phyloP scores from a whole-genome alignment of 352 stramenopile species.

The Phytophthora pistaciae region DNA sequence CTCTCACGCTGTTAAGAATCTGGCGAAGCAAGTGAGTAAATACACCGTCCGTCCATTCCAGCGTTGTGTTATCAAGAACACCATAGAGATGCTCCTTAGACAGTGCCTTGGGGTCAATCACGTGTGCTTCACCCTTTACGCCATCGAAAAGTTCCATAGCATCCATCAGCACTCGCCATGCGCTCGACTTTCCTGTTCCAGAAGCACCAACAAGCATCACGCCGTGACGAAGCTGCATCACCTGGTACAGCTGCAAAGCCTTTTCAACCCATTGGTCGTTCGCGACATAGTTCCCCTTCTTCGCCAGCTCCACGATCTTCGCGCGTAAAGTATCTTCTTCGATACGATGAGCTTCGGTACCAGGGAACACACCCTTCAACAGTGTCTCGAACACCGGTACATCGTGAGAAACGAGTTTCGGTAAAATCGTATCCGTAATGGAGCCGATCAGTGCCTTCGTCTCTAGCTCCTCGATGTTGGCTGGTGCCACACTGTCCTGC shows the following conservation, averaged over 20 bases:
- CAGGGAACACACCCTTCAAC: slow-evolving; percentile 98
- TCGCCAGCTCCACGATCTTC: slow-evolving; percentile 94
- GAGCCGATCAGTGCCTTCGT: slow-evolving; percentile 96
- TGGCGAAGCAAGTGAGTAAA: slow-evolving; percentile 98
- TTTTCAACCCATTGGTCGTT: slow-evolving; percentile 98
- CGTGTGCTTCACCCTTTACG: slow-evolving; percentile 96
- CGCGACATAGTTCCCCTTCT: slow-evolving; percentile 88
- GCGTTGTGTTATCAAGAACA: slow-evolving; percentile 98
- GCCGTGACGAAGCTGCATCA: slow-evolving; percentile 97
- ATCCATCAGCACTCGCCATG: slow-evolving; percentile 94
- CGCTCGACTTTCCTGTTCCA: slow-evolving; percentile 97
- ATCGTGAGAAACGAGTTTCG: slow-evolving; percentile 99
- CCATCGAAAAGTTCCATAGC: slow-evolving; percentile 96
- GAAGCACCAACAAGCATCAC: slow-evolving; percentile 99
- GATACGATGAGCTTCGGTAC: slow-evolving; percentile 82
- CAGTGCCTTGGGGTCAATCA: slow-evolving; percentile 99
- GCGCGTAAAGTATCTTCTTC: slow-evolving; percentile 90
- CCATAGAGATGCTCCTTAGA: slow-evolving; percentile 99
- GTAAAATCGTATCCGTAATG: slow-evolving; percentile 99
- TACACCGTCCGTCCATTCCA: slow-evolving; percentile 99
- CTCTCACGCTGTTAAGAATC: slow-evolving; percentile 97
- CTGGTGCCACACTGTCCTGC: slow-evolving; percentile 39
- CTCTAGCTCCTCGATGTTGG: slow-evolving; percentile 87
- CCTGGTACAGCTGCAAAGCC: slow-evolving; percentile 98
- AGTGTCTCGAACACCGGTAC: slow-evolving; percentile 97